These are phyloP conservation scores for Daedaleopsis nitida DNA, from an alignment of 768 basidiomycete genomes.

Conservation along the genomic window DNA sequence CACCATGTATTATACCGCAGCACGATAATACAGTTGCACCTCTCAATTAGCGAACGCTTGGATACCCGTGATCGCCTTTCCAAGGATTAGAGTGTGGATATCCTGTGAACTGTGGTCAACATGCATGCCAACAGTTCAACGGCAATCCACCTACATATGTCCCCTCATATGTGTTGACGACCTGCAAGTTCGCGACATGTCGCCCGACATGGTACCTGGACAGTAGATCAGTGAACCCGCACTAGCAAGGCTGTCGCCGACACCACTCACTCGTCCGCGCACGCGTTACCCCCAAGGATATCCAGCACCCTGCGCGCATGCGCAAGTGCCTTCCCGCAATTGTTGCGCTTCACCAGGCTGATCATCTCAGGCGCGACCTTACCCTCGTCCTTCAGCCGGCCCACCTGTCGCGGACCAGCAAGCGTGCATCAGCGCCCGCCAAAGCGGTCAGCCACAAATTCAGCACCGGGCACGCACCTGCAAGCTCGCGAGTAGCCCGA, in stretches of 20 bases:
- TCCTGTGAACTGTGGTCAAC: constrained; percentile 47
- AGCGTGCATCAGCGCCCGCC: background rate
- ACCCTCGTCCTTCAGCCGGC: constrained; percentile 82
- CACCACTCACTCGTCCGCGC: constrained; percentile 79
- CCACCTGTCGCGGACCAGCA: constrained; percentile 37
- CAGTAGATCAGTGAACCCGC: background rate
- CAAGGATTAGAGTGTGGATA: constrained; percentile 89
- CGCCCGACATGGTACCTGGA: constrained; percentile 88
- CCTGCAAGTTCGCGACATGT: constrained; percentile 92
- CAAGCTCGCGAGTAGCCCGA: constrained; percentile 75
- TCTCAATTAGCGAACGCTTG: constrained; percentile 73
- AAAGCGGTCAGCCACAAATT: background rate
- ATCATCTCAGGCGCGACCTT: constrained; percentile 87
- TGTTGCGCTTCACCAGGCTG: constrained; percentile 93
- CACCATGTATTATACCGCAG: too few relatives aligned
- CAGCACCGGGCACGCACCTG: constrained; percentile 55
- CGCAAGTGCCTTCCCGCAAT: constrained; percentile 89
- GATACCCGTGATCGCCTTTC: constrained; percentile 89
- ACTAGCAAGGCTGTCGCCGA: background rate
- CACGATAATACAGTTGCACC: background rate
- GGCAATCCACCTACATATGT: constrained; percentile 51
- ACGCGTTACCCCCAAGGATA: constrained; percentile 93
- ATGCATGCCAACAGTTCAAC: background rate
- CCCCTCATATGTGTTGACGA: constrained; percentile 96
- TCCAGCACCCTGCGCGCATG: constrained; percentile 83